Percentiles rank a stretch among this genome's conserved stretches.
phyloP scores from a whole-genome alignment of 2,329 filamentous ascomycete species.

The Sporothrix dimorphospora region DNA sequence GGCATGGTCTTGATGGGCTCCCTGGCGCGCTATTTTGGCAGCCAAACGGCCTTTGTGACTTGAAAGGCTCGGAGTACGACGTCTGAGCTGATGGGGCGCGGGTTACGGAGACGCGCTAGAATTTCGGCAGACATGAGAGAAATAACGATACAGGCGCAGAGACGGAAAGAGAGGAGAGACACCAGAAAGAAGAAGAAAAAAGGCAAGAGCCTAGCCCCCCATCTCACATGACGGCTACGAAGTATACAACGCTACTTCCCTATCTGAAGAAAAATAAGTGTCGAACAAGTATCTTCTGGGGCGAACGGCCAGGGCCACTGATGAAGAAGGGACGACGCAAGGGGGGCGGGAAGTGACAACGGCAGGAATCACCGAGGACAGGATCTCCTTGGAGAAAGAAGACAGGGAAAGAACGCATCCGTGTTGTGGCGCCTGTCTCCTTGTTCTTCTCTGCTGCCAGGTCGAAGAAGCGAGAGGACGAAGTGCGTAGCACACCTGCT shows the following conservation, averaged over 20 bases:
- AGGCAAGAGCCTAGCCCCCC: background rate
- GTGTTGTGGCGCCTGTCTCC: background rate
- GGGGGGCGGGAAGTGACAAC: slow-evolving; percentile 20
- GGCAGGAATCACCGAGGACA: slow-evolving; percentile 8
- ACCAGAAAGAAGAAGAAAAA: background rate
- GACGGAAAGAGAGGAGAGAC: slow-evolving; percentile 6
- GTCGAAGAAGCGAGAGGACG: background rate
- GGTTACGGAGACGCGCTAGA: background rate
- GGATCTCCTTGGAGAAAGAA: background rate
- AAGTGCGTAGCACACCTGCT: background rate
- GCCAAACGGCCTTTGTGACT: background rate
- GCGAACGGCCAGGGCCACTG: background rate
- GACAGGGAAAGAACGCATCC: slow-evolving; percentile 3
- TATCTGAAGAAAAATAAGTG: background rate
- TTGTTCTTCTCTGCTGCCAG: background rate
- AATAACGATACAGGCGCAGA: background rate
- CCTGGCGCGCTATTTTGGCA: background rate
- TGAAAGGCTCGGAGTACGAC: background rate
- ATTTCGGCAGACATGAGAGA: slow-evolving; percentile 1
- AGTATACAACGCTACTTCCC: slow-evolving; percentile 22
- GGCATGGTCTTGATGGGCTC: background rate
- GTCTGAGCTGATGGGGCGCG: background rate
- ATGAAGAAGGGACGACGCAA: slow-evolving; percentile 11
- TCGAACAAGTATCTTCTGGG: background rate
- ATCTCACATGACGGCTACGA: background rate